Conservation (phyloP, 345 rosid species). For the Theobroma cacao region DNA sequence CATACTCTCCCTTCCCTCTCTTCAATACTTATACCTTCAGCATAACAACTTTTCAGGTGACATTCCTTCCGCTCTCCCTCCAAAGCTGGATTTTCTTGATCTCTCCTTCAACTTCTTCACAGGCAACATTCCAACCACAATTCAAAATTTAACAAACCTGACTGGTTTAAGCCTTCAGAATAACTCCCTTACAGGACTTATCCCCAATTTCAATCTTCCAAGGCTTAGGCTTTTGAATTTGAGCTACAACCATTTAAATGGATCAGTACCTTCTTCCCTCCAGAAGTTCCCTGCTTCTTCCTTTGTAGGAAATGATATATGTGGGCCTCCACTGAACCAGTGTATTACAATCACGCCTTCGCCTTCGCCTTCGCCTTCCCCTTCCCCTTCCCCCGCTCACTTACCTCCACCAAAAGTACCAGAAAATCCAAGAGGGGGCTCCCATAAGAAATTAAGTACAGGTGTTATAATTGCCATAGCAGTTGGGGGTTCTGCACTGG, state of each 20-base stretch:
- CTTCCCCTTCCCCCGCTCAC: slow-evolving; percentile 52
- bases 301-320: slow-evolving; percentile 63
- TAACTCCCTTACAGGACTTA: slow-evolving; percentile 63
- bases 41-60: slow-evolving; percentile 74
- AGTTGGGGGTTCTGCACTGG: slow-evolving; percentile 49
- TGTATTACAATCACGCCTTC: slow-evolving; percentile 47
- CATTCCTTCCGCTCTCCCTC: slow-evolving; percentile 56
- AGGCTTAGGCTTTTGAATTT: slow-evolving; percentile 62
- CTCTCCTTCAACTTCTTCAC: slow-evolving; percentile 71
- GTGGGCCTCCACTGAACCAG: slow-evolving; percentile 64
- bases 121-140: slow-evolving; percentile 54
- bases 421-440: slow-evolving; percentile 19
- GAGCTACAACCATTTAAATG: slow-evolving; percentile 73
- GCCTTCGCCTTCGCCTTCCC: slow-evolving; percentile 65
- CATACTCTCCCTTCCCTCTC: slow-evolving; percentile 69
- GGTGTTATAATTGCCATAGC: slow-evolving; percentile 63
- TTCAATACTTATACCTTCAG: slow-evolving; percentile 64
- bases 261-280: slow-evolving; percentile 67
- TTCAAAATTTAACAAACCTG: slow-evolving; percentile 55
- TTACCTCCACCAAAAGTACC: slow-evolving; percentile 24
- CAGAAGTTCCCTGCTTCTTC: slow-evolving; percentile 66
- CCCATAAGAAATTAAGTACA: slow-evolving; percentile 48
- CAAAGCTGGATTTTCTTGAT: slow-evolving; percentile 56
- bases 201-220: slow-evolving; percentile 55
- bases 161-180: slow-evolving; percentile 59